Conservation (phyloP, 2,329 filamentous ascomycete genomes). For the Fusarium guadeloupense region DNA sequence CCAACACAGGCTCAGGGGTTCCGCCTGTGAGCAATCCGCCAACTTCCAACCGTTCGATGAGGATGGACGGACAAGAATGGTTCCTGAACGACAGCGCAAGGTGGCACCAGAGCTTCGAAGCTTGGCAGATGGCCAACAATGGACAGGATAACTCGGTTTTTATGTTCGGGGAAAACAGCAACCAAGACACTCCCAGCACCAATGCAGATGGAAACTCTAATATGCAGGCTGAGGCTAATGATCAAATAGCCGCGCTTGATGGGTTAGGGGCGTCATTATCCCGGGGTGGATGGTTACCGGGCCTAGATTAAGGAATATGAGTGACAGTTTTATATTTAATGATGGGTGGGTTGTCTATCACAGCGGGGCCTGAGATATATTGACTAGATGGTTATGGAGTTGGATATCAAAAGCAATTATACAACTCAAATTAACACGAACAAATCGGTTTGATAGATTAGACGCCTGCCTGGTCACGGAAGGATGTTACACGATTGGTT, state of each 20-base stretch:
- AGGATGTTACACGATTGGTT: not conserved
- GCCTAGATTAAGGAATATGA: constrained; percentile 45
- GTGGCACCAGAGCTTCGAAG: constrained; percentile 67
- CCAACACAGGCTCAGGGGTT: constrained; percentile 18
- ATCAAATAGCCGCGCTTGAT: constrained; percentile 44
- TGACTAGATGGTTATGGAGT: constrained; percentile 4
- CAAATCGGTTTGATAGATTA: not conserved
- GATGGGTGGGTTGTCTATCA: not conserved
- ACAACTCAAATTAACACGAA: constrained; percentile 3
- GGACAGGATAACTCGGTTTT: constrained; percentile 43
- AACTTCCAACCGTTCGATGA: constrained; percentile 37
- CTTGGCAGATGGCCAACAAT: constrained; percentile 56
- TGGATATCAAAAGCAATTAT: not conserved
- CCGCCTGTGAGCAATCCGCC: constrained; percentile 36
- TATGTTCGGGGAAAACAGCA: constrained; percentile 41
- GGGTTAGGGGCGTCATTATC: constrained; percentile 46
- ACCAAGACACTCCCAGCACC: constrained; percentile 30
- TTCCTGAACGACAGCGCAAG: constrained; percentile 65
- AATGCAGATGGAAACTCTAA: constrained; percentile 26
- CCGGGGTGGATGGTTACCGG: constrained; percentile 48
- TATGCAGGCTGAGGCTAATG: constrained; percentile 35
- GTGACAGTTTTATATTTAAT: not conserved
- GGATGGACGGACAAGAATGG: constrained; percentile 65
- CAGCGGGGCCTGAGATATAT: not conserved
- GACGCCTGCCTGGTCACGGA: not conserved